phyloP scores from a whole-genome alignment of 306 rosid genomes.

The Cucumis melo region DNA sequence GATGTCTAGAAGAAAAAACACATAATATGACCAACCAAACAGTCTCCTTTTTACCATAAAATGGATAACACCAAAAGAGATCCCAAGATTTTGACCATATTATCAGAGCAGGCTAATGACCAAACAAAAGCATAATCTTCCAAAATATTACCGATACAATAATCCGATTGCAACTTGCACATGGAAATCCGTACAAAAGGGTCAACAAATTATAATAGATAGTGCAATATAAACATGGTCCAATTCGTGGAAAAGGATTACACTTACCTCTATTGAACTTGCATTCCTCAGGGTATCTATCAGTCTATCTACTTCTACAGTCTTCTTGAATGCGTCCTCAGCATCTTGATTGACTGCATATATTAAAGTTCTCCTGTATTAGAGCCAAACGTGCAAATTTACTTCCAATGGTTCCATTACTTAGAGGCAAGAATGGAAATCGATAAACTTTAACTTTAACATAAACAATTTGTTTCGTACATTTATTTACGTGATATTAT shows the following conservation, averaged over 20 bases:
- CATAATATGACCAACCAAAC: no score
- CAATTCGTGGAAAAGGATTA: background rate
- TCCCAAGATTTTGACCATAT: no score
- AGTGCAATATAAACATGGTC: background rate
- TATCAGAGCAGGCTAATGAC: no score
- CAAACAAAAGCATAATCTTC: background rate
- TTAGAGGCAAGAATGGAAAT: background rate
- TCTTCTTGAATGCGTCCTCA: constrained; percentile 79
- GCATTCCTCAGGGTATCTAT: constrained; percentile 71
- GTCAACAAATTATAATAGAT: background rate
- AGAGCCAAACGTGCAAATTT: constrained; percentile 54
- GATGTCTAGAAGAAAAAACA: no score
- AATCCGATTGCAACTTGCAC: background rate
- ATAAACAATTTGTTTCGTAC: background rate
- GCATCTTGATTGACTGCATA: constrained; percentile 85
- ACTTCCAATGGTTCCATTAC: constrained; percentile 19
- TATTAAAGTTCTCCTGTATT: constrained; percentile 91
- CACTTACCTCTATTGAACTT: constrained; percentile 51
- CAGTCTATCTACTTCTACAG: constrained; percentile 73
- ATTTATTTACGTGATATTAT: background rate
- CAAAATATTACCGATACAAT: background rate
- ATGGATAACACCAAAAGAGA: no score
- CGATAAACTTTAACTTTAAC: background rate
- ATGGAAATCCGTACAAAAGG: background rate
- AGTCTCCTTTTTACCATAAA: no score